Evolutionary conservation across 2,329 filamentous ascomycete genomes (phyloP), one percentile per base, ranked within the genome.

Genomic region (Ascochyta lentis): DNA sequence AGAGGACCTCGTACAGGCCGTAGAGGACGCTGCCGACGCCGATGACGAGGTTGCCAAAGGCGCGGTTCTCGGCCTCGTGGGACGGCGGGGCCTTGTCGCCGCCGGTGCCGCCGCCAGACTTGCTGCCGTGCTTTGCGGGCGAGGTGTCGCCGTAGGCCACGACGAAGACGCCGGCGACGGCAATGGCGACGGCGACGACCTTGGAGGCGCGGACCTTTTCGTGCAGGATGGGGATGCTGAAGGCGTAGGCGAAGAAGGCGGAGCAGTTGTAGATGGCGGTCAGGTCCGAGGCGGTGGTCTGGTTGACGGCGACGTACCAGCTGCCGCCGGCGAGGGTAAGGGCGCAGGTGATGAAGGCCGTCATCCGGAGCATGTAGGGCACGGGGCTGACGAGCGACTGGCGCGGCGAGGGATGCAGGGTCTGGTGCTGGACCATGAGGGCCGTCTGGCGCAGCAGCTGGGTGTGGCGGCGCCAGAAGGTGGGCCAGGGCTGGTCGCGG

Each of bases 251-350:
- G 75, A 99, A 99, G 78, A 99, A 99, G 55, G 95, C 94, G 49
- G 91, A 96, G 82, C 95, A 99, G 79, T 99, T 99, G 84, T 99
- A 99, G 67, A 99, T 99, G 49, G 95, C 95, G 0, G 95, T 99
- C 67, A 99, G 79, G 76, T 99, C 95, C 63, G 90, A 92, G 3
- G 95, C 90, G 3, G 91, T 96, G 1, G 95, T 99, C 81, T 96
- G 79, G 77, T 92, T 91, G 55, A 99, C 94, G 15, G 95, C 94
- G 33, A 98, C 83, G 71, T 98, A 99, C 95, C 95, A 99, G 68
- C 89, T 94, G 48, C 93, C 86, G 24, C 95, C 95, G 0, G 94
- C 95, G 35, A 98, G 81, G 2, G 95, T 99, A 54, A 99, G 82
- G 6, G 93, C 88, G 49, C 84, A 89, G 6, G 95, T 96, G 60